Percentiles rank a stretch among this genome's conserved stretches.
These are phyloP conservation scores for Malus hybrid DNA, from an alignment of 331 rosid genomes.

Conservation along the genomic window DNA sequence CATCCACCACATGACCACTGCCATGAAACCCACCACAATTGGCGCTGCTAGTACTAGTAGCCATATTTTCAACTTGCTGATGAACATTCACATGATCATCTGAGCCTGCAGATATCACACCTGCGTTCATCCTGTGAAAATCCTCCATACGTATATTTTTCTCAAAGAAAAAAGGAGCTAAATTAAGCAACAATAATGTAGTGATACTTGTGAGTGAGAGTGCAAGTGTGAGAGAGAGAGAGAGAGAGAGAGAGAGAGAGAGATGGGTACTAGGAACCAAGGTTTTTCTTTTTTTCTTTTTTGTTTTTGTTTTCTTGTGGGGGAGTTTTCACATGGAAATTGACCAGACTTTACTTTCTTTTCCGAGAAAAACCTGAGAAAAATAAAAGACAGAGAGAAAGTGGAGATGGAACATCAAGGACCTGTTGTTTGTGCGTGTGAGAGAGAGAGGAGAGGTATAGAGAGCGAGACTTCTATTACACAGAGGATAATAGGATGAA, in stretches of 20 bases:
- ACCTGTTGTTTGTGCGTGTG: neutral
- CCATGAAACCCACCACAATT: slow-evolving; percentile 17
- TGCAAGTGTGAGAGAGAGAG: neutral
- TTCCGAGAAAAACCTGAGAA: slow-evolving; percentile 37
- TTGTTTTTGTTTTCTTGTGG: neutral
- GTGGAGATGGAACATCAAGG: neutral
- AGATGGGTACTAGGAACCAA: neutral
- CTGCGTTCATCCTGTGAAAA: slow-evolving; percentile 20
- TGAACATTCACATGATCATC: slow-evolving; percentile 8
- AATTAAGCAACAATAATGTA: neutral
- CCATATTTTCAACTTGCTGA: slow-evolving; percentile 8
- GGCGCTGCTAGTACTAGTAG: slow-evolving; percentile 3
- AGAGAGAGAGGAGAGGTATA: neutral
- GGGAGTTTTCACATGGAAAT: slow-evolving; percentile 6
- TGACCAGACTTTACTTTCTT: slow-evolving; percentile 29
- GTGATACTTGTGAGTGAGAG: too few species aligned
- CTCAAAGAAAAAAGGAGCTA: neutral
- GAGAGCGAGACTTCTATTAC: neutral
- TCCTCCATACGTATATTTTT: slow-evolving; percentile 28
- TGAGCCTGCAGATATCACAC: slow-evolving; percentile 7
- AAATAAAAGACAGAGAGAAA: neutral
- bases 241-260: neutral
- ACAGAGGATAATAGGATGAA: slow-evolving; percentile 15
- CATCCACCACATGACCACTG: neutral
- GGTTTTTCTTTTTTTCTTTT: neutral